phyloP scores from a whole-genome alignment of 1,284 basidiomycete species.

The Gomphus bonarii region DNA sequence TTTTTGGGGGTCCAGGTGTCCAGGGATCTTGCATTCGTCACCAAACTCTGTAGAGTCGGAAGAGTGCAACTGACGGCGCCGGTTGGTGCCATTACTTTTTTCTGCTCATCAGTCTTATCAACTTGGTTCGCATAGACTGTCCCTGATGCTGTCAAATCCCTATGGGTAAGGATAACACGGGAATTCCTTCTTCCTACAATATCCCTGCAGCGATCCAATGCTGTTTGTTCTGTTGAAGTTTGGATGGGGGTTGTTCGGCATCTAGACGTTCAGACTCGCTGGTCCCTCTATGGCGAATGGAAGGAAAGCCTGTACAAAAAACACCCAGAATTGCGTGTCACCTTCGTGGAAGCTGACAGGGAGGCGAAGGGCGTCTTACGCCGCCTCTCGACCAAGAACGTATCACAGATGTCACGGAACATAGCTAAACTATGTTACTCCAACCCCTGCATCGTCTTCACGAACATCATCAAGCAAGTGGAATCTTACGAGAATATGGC shows the following conservation, averaged over 20 bases:
- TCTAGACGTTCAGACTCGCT: slow-evolving; percentile 74
- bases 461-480: slow-evolving; percentile 85
- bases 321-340: slow-evolving; percentile 66
- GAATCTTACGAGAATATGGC: slow-evolving; percentile 97
- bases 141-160: slow-evolving; percentile 11
- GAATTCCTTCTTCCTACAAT: slow-evolving; percentile 80
- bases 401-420: slow-evolving; percentile 72
- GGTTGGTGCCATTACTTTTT: slow-evolving; percentile 22
- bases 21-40: slow-evolving; percentile 55
- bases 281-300: slow-evolving; percentile 95
- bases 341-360: slow-evolving; percentile 59
- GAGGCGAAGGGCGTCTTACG: slow-evolving; percentile 77
- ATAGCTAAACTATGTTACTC: slow-evolving; percentile 94
- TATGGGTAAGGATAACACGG: slow-evolving; percentile 78
- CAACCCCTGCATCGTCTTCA: slow-evolving; percentile 89
- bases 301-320: slow-evolving; percentile 60
- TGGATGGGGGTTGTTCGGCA: slow-evolving; percentile 72
- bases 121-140: slow-evolving; percentile 4
- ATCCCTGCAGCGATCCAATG: slow-evolving; percentile 76
- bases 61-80: slow-evolving; percentile 34
- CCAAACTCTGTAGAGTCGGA: slow-evolving; percentile 51
- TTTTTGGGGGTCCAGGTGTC: slow-evolving; percentile 71
- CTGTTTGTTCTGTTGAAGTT: slow-evolving; percentile 77
- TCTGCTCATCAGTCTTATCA: slow-evolving; percentile 3
- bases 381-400: slow-evolving; percentile 72